Percentiles rank a stretch among this genome's conserved stretches.
These are phyloP conservation scores for Rhizoclosmatium sp. DNA, from an alignment of 192 early-diverging fungal species.

Conservation along the genomic window DNA sequence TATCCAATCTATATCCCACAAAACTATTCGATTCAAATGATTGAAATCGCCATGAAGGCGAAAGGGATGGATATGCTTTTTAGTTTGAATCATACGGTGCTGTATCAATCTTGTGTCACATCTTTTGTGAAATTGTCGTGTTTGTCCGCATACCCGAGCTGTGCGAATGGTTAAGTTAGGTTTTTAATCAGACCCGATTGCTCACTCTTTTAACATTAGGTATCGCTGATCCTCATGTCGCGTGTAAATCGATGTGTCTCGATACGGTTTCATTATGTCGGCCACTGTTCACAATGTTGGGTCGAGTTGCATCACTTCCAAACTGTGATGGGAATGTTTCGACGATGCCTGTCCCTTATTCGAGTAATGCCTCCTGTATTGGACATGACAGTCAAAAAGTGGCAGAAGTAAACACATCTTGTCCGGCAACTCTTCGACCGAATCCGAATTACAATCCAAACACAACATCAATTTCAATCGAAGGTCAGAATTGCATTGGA, in stretches of 20 bases:
- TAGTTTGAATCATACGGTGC: not conserved
- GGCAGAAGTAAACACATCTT: not conserved
- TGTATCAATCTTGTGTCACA: not conserved
- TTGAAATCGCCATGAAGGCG: not conserved
- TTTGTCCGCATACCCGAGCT: not conserved
- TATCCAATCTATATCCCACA: not conserved
- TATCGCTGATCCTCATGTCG: not conserved
- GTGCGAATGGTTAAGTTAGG: not conserved
- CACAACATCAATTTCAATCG: not conserved
- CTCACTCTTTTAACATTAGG: too few relatives aligned
- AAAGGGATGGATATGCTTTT: not conserved
- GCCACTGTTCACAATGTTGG: not conserved
- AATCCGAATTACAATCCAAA: not conserved
- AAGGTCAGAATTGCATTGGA: not conserved
- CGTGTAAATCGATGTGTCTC: not conserved
- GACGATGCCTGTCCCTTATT: not conserved
- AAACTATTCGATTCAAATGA: not conserved
- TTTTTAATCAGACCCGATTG: not conserved
- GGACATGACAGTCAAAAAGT: not conserved
- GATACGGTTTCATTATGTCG: not conserved
- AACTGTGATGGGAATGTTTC: not conserved
- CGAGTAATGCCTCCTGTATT: not conserved
- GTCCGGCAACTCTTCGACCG: not conserved
- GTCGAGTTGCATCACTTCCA: not conserved
- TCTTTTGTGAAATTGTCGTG: constrained; percentile 1